Evolutionary conservation across 164 flowering plant species (phyloP), one percentile per base, ranked within the genome.

Genomic region (Tetracentron sinense): DNA sequence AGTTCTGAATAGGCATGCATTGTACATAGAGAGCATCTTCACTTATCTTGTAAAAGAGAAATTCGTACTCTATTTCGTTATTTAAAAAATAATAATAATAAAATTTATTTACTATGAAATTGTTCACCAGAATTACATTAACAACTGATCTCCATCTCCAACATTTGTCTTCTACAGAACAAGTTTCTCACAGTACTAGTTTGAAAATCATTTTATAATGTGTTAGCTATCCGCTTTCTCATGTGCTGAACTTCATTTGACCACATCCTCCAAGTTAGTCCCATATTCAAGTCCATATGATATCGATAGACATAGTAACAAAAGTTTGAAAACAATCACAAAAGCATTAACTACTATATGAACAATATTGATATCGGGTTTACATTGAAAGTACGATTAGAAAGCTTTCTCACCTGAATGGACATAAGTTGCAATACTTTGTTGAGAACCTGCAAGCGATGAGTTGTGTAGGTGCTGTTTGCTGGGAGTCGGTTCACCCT

Each of bases 341-440:
- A 11, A 53, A 53, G 2, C 31, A 53, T 27, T 15, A 14, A 51
- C 19, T 1, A 23, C 4, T 33, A 33, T 33, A 10, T 33, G 4
- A 33, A 4, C 38, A 4, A 33, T 33, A 33, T 33, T 10, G 10
- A 25, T 20, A 23, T 20, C 52, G 21, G 23, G 52, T n/a, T 49
- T 20, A 29, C 17, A 29, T 29, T 4, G 0, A 51, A 16, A 33
- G 22, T 22, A 23, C 21, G 29, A 1, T 21, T 33, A 20, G n/a
- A 38, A 55, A 38, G 59, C 19, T 28, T 63, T 25, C 52, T 29
- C 47, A 88, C 94, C 92, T 85, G 79, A 65, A 80, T 54, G 35
- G 89, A 75, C 73, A 88, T 65, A 49, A 90, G 97, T 44, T 85
- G 84, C 60, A 82, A 58, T 28, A 88, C 69, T 77, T 88, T 86